Evolutionary conservation across 2,329 filamentous ascomycete genomes (phyloP), one percentile per base, ranked within the genome.

Genomic region (Cadophora gregata): DNA sequence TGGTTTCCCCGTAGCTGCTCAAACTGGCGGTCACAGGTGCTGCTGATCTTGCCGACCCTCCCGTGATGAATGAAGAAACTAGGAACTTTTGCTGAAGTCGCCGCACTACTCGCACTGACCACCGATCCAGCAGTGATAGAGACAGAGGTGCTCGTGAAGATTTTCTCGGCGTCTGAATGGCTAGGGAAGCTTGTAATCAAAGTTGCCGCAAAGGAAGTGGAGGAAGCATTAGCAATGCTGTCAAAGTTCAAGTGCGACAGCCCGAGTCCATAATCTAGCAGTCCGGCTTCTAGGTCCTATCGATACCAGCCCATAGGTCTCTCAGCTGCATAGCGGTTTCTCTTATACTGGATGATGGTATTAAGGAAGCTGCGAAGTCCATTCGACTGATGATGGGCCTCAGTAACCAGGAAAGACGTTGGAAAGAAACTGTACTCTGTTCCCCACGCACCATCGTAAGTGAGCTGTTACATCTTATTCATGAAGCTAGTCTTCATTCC

Each of bases 361-460:
- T 42, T 47, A 21, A 47, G 48, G 24, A 47, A 3, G 14, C n/a
- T 45, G 1, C 53, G 4, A 63, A 2, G 31, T 51, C 53, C 69
- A 72, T 24, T 56, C 60, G 0, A 73, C 42, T 8, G 73, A 75
- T 3, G 71, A 72, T 19, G 72, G 71, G 21, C 72, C 67, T 74
- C 69, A 0, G 73, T 74, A 42, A 72, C 69, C 3, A 63, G 67
- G 29, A 75, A 73, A 24, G 59, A 64, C 4, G 67, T 8, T 3
- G 74, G 73, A 36, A 74, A 1, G 33, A 51, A 67, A 29, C 73
- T 74, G 3, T 65, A 63, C 7, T 65, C 62, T 6, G 48, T n/a
- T 12, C 9, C 27, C 56, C 66, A 71, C 16, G 63, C 53, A 1
- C 71, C 29, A 4, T 71, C 59, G 50, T 72, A 70, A 9, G 71